phyloP scores from a whole-genome alignment of 2,329 filamentous ascomycete species.

The Coniosporium uncinatum region DNA sequence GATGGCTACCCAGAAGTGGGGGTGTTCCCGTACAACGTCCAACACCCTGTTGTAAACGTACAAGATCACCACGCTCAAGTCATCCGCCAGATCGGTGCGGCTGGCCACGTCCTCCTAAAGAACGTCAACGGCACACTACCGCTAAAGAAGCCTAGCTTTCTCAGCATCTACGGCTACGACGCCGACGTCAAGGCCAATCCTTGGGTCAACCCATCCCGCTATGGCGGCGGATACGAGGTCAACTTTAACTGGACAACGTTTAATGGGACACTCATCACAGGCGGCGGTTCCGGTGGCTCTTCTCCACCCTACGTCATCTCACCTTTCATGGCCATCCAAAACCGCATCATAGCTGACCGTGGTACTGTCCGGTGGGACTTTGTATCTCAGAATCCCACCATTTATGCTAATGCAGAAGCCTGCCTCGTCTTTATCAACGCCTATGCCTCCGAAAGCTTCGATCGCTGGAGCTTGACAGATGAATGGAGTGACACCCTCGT shows the following conservation, averaged over 20 bases:
- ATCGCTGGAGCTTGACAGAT: background rate
- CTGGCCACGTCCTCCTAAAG: slow-evolving; percentile 69
- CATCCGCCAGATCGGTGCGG: slow-evolving; percentile 59
- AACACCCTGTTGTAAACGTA: background rate
- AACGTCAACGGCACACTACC: slow-evolving; percentile 63
- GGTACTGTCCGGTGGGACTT: background rate
- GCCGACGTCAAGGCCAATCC: slow-evolving; percentile 34
- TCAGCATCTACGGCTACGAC: slow-evolving; percentile 74
- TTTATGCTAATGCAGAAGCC: background rate
- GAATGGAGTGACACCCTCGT: background rate
- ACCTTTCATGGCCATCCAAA: background rate
- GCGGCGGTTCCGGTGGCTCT: background rate
- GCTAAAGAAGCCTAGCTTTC: slow-evolving; percentile 57
- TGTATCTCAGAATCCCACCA: background rate
- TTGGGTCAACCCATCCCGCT: background rate
- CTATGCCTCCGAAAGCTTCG: background rate
- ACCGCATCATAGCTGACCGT: background rate
- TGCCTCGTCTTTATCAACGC: background rate
- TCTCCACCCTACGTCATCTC: background rate
- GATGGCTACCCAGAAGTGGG: background rate
- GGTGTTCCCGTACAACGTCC: background rate
- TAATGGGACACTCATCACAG: background rate
- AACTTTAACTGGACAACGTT: background rate
- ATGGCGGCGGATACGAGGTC: background rate
- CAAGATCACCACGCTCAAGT: slow-evolving; percentile 22